Base-by-base conservation (phyloP, 805 yeast genomes). In the Barnettozyma populi region DNA sequence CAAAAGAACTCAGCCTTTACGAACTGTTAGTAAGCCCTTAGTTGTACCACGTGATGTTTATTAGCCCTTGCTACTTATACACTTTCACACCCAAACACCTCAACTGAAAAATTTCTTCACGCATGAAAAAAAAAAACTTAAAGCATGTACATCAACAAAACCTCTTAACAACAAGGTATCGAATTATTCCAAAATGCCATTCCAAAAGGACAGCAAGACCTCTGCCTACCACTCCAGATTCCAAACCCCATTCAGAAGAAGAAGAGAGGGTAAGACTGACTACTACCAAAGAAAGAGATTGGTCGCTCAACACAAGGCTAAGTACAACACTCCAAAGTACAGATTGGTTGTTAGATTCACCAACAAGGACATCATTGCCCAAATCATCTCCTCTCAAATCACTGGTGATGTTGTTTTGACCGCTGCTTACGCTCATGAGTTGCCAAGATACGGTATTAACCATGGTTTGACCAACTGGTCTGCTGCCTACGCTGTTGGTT, bases 201-300 rank as follows among this genome's bases (percentile, higher is more conserved):
- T 88, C 89, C 74, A 74, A 67, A 80, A 78, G 69, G 66, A 71
- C 61, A 67, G 75, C 62, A 89, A 90, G 84, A 76, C 80, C 71
- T 83, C 95, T 69, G 92, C 97, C 63, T 94, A 94, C 92, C 88
- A 82, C 82, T 90, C 97, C 71, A 90, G 99, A 76, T 94, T 83
- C 96, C 99, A 94, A 82, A 94, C 99, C 74, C 97, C 98, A 62
- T 94, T 90, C 96, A 90, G 99, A 78, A 90, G 99, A 84, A 88
- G 99, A 86, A 88, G 95, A 75, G 97, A 94, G 80, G 99, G 99
- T 80, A 94, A 94, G 84, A 94, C 99, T 72, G 99, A 94, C 76
- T 94, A 90, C 95, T 94, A 90, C 84, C 97, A 94, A 76, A 90
- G 99, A 85, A 94, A 94, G 96, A 90, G 98, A 81, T 81, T 94